Evolutionary conservation across 2,329 filamentous ascomycete genomes (phyloP).

Genomic region (Dothistroma pini): DNA sequence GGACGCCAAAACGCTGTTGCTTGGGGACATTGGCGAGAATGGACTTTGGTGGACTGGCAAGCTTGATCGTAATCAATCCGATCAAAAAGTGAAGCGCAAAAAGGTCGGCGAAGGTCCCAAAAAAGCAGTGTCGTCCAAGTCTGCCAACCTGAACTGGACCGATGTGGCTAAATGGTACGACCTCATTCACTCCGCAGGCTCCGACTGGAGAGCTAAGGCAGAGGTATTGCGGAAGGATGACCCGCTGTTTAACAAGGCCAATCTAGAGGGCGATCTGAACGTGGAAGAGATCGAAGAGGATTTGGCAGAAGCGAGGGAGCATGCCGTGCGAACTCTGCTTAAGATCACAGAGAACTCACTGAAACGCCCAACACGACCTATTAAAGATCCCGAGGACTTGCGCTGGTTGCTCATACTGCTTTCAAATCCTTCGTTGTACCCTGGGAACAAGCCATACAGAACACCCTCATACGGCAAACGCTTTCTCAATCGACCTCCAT

Average conservation of each 20-base stretch:
- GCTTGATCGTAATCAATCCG: constrained; percentile 32
- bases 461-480: constrained; percentile 7
- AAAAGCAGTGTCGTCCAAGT: constrained; percentile 53
- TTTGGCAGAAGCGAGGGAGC: constrained; percentile 60
- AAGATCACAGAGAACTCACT: constrained; percentile 76
- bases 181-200: constrained; percentile 63
- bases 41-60: constrained; percentile 76
- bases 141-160: constrained; percentile 71
- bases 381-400: constrained; percentile 66
- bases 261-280: constrained; percentile 46
- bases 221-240: constrained; percentile 35
- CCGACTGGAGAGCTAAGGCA: constrained; percentile 61
- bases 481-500: constrained; percentile 12
- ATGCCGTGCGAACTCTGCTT: constrained; percentile 65
- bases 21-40: constrained; percentile 76
- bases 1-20: constrained; percentile 69
- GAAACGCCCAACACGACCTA: constrained; percentile 69
- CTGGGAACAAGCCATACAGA: constrained; percentile 27
- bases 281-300: constrained; percentile 49
- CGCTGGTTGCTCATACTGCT: constrained; percentile 76
- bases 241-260: constrained; percentile 33
- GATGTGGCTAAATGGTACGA: constrained; percentile 71
- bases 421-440: constrained; percentile 71
- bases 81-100: constrained; percentile 30
- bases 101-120: constrained; percentile 28